Base-by-base conservation (phyloP, 306 rosid genomes). In the Prunus campanulata region DNA sequence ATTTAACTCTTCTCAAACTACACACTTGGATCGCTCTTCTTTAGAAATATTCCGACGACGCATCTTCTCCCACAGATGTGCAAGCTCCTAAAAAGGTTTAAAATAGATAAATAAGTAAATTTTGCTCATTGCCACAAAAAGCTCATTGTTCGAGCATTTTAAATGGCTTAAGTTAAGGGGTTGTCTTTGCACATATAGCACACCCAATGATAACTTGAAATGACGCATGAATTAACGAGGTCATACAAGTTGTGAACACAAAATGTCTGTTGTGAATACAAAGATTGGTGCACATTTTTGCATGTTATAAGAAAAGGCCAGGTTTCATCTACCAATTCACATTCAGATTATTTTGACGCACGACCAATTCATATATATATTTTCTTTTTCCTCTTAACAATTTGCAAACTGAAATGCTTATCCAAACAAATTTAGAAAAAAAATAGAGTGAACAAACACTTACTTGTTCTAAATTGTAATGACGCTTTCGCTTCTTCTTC, bases 51-150 rank as follows among this genome's bases (percentile, higher is more conserved):
- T 88, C 2, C 78, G 96, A 42, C 83, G 82, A 83, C 99, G 87
- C 96, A 95, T 95, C 90, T 89, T 91, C 79, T 95, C 97, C 99
- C 97, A 95, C 55, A 95, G 87, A 76, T 63, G 89, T 8, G 91
- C 96, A 76, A 95, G 97, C 77, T 95, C 97, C 99, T 95, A 81
- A 7, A 39, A 39, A 39, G 42, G 8, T 35, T 29, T 55, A 44
- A 68, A 39, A 74, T 71, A 20, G 70, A 15, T 11, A 16, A 52
- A 6, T 42, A 30, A 67, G 18, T 32, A 51, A 57, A 25, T 74
- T 82, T 46, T 82, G 51, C 66, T 72, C 79, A 48, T 72, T 30
- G 19, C 62, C 63, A 73, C 32, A 8, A 57, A 19, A 48, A 68
- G 46, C 56, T 69, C 70, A 6, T 22, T 15, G 29, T 29, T 30